phyloP scores from a whole-genome alignment of 495 filamentous ascomycete species.

The Neurospora hispaniola region DNA sequence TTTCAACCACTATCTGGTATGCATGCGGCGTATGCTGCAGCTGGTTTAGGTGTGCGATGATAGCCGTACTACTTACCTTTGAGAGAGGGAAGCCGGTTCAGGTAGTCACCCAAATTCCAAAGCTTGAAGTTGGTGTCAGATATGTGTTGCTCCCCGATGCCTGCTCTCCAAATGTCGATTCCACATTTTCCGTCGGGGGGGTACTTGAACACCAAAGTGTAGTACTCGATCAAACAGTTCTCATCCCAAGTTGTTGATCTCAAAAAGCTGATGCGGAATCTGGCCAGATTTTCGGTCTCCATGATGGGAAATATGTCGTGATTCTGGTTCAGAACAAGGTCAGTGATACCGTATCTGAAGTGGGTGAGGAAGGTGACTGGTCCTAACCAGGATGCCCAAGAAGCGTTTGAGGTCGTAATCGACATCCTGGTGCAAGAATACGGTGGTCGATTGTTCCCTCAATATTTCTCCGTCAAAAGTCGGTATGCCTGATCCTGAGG shows the following conservation, averaged over 20 bases:
- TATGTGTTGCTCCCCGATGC: conserved; percentile 3
- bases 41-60: background rate
- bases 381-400: conserved; percentile 13
- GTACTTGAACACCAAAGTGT: conserved; percentile 13
- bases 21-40: background rate
- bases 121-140: conserved; percentile 3
- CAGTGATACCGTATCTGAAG: background rate
- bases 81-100: conserved; percentile 10
- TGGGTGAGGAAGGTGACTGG: background rate
- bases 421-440: conserved; percentile 8
- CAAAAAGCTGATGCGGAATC: conserved; percentile 13
- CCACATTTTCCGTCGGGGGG: conserved; percentile 2
- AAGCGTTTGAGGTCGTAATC: conserved; percentile 8
- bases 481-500: conserved; percentile 1
- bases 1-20: background rate
- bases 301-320: conserved; percentile 15
- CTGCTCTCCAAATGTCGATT: conserved; percentile 17
- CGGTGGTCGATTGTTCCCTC: conserved; percentile 3
- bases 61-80: conserved; percentile 4
- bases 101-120: conserved; percentile 17
- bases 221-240: conserved; percentile 12
- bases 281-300: conserved; percentile 12
- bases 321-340: background rate
- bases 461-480: conserved; percentile 5
- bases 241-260: background rate